Evolutionary conservation across 768 basidiomycete genomes (phyloP).

Genomic region (Aureoboletus auriporus): DNA sequence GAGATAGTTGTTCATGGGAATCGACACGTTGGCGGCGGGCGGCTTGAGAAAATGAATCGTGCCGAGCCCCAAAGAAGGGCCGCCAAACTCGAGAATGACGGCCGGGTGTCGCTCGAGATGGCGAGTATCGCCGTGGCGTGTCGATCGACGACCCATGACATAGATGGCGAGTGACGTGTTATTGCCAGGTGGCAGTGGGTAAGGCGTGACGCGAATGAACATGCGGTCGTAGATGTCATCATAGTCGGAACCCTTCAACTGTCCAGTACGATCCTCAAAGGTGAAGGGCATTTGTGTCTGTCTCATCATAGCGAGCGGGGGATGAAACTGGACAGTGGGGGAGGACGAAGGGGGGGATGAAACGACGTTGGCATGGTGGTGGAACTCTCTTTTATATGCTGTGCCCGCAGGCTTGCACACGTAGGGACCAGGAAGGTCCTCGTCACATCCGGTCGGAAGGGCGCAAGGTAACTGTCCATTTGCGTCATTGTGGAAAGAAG

Average conservation of each 20-base stretch:
- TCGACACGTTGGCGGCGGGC: slow-evolving; percentile 33
- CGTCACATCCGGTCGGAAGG: slow-evolving; percentile 19
- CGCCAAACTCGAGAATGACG: slow-evolving; percentile 56
- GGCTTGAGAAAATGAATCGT: slow-evolving; percentile 50
- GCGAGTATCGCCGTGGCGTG: slow-evolving; percentile 52
- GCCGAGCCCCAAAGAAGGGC: slow-evolving; percentile 52
- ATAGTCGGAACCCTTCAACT: slow-evolving; percentile 54
- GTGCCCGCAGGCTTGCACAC: slow-evolving; percentile 17
- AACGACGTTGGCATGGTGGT: slow-evolving; percentile 1
- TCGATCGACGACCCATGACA: slow-evolving; percentile 61
- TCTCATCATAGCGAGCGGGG: slow-evolving; percentile 17
- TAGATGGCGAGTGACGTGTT: slow-evolving; percentile 51
- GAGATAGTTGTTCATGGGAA: slow-evolving; percentile 64
- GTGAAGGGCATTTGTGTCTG: slow-evolving; percentile 44
- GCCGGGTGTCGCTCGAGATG: slow-evolving; percentile 51
- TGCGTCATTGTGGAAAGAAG: slow-evolving; percentile 25
- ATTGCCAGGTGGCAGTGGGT: slow-evolving; percentile 33
- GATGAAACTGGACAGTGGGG: neutral
- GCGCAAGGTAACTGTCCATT: slow-evolving; percentile 21
- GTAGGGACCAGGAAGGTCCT: slow-evolving; percentile 15
- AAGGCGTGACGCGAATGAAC: slow-evolving; percentile 59
- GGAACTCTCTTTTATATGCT: slow-evolving; percentile 17
- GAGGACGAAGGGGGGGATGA: neutral
- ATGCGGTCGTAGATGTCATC: slow-evolving; percentile 77
- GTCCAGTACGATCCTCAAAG: slow-evolving; percentile 67